A percentile compares a stretch with the other conserved stretches of the same genome.
phyloP scores from a whole-genome alignment of 805 yeast genomes.

The Starmerella vaccinii region DNA sequence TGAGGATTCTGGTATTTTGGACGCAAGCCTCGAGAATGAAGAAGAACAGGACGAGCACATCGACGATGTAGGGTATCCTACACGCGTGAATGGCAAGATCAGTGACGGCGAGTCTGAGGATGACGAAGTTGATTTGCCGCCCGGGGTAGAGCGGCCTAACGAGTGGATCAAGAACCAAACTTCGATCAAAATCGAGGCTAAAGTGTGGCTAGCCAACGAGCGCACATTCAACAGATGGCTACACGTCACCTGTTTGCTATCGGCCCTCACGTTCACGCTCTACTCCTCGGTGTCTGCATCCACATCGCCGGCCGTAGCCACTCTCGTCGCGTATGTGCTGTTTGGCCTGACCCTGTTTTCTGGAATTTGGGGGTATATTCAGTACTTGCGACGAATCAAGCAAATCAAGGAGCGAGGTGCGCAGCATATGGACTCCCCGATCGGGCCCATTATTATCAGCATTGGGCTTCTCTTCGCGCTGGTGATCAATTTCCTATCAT shows the following conservation, averaged over 20 bases:
- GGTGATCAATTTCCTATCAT: constrained; percentile 59
- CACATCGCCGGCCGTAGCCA: constrained; percentile 47
- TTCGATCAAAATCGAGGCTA: constrained; percentile 88
- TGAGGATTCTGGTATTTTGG: constrained; percentile 25
- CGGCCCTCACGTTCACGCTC: constrained; percentile 75
- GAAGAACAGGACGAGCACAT: constrained; percentile 11
- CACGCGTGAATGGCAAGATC: constrained; percentile 26
- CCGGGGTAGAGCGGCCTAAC: constrained; percentile 79
- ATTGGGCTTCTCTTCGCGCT: constrained; percentile 57
- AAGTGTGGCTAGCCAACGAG: constrained; percentile 97
- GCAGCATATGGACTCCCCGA: constrained; percentile 74
- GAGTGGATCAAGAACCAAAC: constrained; percentile 76
- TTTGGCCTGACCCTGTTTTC: constrained; percentile 73
- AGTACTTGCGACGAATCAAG: constrained; percentile 59
- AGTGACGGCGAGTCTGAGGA: constrained; percentile 63
- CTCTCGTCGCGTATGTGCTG: constrained; percentile 62
- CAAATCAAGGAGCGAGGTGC: constrained; percentile 75
- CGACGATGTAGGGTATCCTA: constrained; percentile 24
- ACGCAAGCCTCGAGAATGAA: constrained; percentile 12
- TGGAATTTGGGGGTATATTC: constrained; percentile 80
- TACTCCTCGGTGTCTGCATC: constrained; percentile 65
- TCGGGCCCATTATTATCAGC: constrained; percentile 80
- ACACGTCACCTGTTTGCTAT: constrained; percentile 72
- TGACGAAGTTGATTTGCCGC: constrained; percentile 74
- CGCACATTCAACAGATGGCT: constrained; percentile 95